Evolutionary conservation across 2,329 filamentous ascomycete genomes (phyloP), one percentile per base, ranked within the genome.

Genomic region (Teratosphaeria destructans): DNA sequence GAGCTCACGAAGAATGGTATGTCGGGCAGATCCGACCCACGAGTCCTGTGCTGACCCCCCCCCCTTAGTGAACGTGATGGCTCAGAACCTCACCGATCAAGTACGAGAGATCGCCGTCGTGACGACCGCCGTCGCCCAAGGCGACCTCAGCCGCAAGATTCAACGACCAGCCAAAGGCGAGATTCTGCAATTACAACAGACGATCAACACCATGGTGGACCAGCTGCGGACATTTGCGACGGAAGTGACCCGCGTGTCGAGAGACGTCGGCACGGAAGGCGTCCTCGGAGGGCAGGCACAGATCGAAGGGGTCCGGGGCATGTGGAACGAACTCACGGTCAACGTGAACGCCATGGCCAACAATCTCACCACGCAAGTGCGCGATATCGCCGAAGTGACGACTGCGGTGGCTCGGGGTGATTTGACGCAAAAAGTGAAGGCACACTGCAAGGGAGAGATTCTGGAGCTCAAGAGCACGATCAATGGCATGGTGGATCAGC

Each of bases 51-150:
- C 68, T 72, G 61, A 73, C 61, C 60, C 47, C 14, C 59, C 52
- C 10, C 14, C 59, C 52, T 8, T 65, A 80, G 93, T 99, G 76
- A 99, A 99, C 76, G 89, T 92, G 67, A 97, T 99, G 93, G 93
- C 93, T 71, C 95, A 94, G 82, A 99, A 97, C 74, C 79, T 99
- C 68, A 97, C 93, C 2, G 95, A 94, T 5, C 93, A 99, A 78
- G 94, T 99, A 72, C 87, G 93, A 78, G 92, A 96, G 75, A 99
- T 99, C 68, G 94, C 93, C 63, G 90, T 93, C 70, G 94, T 99
- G 61, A 97, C 93, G 3, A 96, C 92, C 1, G 93, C 93, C 61
- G 93, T 99, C 63, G 93, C 93, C 57, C 89, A 88, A 73, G 93
- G 93, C 70, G 93, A 99, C 75, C 79, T 99, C 63, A 95, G 90